Percentiles rank a stretch among this genome's conserved stretches.
Conservation (phyloP, 352 stramenopile species). For the Lagenidium giganteum region DNA sequence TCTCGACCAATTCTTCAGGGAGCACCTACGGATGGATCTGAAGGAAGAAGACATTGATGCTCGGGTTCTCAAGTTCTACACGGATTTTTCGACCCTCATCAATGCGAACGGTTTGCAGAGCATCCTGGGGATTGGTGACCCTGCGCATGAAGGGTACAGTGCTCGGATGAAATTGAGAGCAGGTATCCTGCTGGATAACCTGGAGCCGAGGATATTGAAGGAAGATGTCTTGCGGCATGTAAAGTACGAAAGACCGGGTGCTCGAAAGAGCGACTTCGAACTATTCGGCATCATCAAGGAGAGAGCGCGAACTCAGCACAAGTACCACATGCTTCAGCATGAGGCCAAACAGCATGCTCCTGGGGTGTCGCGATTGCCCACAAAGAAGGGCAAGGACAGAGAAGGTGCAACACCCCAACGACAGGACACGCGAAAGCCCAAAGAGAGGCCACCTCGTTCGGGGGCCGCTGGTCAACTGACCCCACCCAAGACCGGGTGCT, state of each 20-base stretch:
- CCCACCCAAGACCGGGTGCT: conserved; percentile 5
- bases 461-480: too few species aligned
- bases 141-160: not conserved
- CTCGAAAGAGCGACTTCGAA: too few species aligned
- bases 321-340: conserved; percentile 8
- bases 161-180: conserved; percentile 14
- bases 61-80: conserved; percentile 10
- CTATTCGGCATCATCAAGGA: conserved; percentile 12
- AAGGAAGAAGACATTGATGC: conserved; percentile 11
- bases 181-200: conserved; percentile 8
- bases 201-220: conserved; percentile 8
- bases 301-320: conserved; percentile 3
- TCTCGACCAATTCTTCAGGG: conserved; percentile 1
- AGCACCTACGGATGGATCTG: conserved; percentile 5
- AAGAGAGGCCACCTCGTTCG: too few species aligned
- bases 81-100: conserved; percentile 10
- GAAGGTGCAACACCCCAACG: too few species aligned
- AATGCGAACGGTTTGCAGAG: conserved; percentile 6
- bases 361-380: too few species aligned
- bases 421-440: too few species aligned
- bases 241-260: conserved; percentile 11
- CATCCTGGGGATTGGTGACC: not conserved
- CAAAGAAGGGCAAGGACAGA: too few species aligned
- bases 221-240: conserved; percentile 5
- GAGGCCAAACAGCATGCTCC: not conserved